Conservation (phyloP, 495 filamentous ascomycete species). For the Halenospora varia region DNA sequence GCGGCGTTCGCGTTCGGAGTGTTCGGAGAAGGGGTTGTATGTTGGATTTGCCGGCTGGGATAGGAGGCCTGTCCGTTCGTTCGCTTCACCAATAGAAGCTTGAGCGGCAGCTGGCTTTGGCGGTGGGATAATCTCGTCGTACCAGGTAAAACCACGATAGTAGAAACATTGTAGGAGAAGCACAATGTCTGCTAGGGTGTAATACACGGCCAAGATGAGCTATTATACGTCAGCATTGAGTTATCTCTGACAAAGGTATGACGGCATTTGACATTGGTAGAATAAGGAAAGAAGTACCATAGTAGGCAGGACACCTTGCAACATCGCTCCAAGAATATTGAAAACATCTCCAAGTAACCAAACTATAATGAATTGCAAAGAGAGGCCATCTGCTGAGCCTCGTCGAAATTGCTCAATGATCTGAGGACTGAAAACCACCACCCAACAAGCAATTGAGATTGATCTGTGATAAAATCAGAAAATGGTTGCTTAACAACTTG, state of each 20-base stretch:
- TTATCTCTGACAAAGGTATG: background rate
- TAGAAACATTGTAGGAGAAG: conserved; percentile 88
- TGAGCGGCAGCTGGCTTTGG: conserved; percentile 18
- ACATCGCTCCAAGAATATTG: conserved; percentile 86
- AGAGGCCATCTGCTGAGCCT: conserved; percentile 81
- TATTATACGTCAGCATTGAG: conserved; percentile 10
- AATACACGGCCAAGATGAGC: conserved; percentile 90
- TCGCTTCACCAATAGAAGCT: conserved; percentile 23
- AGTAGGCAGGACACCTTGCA: conserved; percentile 93
- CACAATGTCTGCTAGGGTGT: conserved; percentile 89
- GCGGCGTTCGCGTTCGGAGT: conserved; percentile 22
- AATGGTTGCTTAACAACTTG: background rate
- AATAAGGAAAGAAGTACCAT: conserved; percentile 49
- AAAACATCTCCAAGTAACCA: conserved; percentile 96
- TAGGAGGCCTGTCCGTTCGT: conserved; percentile 41
- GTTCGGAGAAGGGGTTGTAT: no score
- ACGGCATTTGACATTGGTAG: background rate
- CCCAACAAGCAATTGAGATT: conserved; percentile 95
- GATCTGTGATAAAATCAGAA: conserved; percentile 49
- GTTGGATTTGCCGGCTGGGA: background rate
- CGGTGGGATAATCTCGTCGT: conserved; percentile 42
- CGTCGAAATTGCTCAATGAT: conserved; percentile 94
- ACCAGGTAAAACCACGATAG: conserved; percentile 78
- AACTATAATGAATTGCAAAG: conserved; percentile 81
- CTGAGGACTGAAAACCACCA: conserved; percentile 95